phyloP scores from a whole-genome alignment of 2,329 filamentous ascomycete genomes.

The Hypoxylon sp. region DNA sequence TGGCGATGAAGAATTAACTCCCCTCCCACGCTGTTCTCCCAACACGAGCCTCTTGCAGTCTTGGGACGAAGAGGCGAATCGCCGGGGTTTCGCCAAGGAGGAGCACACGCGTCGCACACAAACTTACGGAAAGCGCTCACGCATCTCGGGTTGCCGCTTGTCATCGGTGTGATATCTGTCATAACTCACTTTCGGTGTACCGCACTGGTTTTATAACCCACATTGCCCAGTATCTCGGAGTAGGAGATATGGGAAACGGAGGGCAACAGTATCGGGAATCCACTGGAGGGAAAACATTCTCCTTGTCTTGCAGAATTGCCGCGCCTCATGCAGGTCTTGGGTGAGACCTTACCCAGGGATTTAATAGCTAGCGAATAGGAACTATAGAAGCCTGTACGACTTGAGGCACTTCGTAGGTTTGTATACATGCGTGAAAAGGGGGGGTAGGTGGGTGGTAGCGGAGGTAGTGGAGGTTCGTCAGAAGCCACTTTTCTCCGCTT shows the following conservation, averaged over 20 bases:
- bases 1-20: conserved; percentile 14
- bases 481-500: conserved; percentile 43
- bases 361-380: conserved; percentile 38
- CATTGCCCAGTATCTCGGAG: conserved; percentile 9
- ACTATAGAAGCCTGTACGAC: conserved; percentile 35
- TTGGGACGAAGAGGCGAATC: conserved; percentile 37
- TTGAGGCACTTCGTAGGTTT: conserved; percentile 31
- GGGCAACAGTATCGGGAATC: conserved; percentile 34
- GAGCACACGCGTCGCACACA: conserved; percentile 42
- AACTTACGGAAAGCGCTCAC: conserved; percentile 28
- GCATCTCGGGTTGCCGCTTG: conserved; percentile 30
- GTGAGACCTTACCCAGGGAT: conserved; percentile 42
- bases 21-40: conserved; percentile 5
- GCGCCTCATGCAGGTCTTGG: conserved; percentile 40
- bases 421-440: conserved; percentile 12
- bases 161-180: conserved; percentile 38
- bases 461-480: conserved; percentile 27
- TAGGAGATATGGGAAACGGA: conserved; percentile 13
- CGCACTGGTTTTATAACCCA: conserved; percentile 23
- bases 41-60: conserved; percentile 30
- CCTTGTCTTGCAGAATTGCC: conserved; percentile 42
- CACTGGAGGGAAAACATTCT: conserved; percentile 20
- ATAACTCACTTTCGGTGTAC: conserved; percentile 42
- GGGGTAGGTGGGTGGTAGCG: conserved; percentile 1
- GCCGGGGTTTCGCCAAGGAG: conserved; percentile 36